Evolutionary conservation across 2,329 filamentous ascomycete genomes (phyloP).

Genomic region (Cercospora berteroae): DNA sequence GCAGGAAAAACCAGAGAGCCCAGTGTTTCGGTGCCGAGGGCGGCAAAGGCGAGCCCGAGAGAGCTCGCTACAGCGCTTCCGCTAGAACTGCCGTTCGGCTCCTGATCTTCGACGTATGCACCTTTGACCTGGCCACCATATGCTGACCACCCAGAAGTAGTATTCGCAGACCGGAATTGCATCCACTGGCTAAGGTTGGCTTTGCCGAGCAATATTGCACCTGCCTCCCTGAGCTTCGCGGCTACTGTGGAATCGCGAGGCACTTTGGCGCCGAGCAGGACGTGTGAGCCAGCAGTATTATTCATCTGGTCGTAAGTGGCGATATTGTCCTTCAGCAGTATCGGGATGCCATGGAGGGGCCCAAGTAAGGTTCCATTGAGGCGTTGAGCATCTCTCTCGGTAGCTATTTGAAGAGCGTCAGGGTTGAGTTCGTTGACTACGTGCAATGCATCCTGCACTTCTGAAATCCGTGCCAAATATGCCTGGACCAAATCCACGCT

Average conservation of each 20-base stretch:
- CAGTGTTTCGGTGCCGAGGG: conserved; percentile 21
- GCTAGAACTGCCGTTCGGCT: conserved; percentile 15
- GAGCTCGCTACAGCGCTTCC: conserved; percentile 16
- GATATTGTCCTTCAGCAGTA: conserved; percentile 40
- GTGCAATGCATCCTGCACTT: conserved; percentile 7
- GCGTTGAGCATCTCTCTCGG: conserved; percentile 41
- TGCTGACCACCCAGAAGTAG: conserved; percentile 16
- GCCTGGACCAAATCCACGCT: conserved; percentile 3
- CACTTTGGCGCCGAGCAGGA: conserved; percentile 19
- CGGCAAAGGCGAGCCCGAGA: conserved; percentile 39
- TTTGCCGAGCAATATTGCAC: conserved; percentile 20
- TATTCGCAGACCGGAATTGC: conserved; percentile 8
- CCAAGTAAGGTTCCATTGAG: conserved; percentile 38
- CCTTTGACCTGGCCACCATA: conserved; percentile 18
- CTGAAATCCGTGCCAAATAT: conserved; percentile 8
- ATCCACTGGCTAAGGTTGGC: conserved; percentile 23
- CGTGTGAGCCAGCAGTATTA: conserved; percentile 18
- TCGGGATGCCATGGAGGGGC: conserved; percentile 43
- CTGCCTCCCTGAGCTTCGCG: conserved; percentile 18
- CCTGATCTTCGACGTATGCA: conserved; percentile 14
- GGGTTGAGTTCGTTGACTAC: conserved; percentile 17
- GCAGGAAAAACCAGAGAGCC: conserved; percentile 13
- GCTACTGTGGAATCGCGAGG: conserved; percentile 16
- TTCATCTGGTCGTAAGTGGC: conserved; percentile 20
- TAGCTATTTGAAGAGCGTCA: conserved; percentile 27